A percentile compares a stretch with the other conserved stretches of the same genome.
Conservation (phyloP, 2,329 filamentous ascomycete genomes). For the Pseudofabraea citricarpa region DNA sequence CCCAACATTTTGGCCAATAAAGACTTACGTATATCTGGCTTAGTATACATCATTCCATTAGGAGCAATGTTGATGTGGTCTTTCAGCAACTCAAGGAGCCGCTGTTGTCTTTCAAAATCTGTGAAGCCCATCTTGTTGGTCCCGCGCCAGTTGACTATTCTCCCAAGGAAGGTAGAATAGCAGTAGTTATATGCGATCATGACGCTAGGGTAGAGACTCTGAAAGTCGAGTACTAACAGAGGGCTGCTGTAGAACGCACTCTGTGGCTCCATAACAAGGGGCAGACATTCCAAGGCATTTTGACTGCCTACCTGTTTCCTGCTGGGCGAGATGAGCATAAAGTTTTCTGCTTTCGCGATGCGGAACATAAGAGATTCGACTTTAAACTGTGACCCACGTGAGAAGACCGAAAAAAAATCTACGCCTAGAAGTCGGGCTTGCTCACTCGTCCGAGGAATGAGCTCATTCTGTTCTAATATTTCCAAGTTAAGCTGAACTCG, state of each 20-base stretch:
- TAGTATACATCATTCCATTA: conserved; percentile 95
- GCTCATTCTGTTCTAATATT: conserved; percentile 84
- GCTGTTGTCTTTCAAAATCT: conserved; percentile 73
- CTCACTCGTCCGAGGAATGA: conserved; percentile 85
- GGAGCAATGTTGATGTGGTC: conserved; percentile 89
- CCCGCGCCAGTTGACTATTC: conserved; percentile 83
- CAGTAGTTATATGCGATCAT: conserved; percentile 99
- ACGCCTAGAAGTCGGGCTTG: conserved; percentile 89
- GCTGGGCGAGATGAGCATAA: conserved; percentile 83
- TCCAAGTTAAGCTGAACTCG: conserved; percentile 81
- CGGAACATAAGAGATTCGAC: conserved; percentile 98
- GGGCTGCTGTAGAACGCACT: conserved; percentile 92
- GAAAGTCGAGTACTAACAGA: conserved; percentile 87
- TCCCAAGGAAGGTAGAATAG: conserved; percentile 92
- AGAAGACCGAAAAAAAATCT: conserved; percentile 96
- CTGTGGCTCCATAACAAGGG: conserved; percentile 95
- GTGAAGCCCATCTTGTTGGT: conserved; percentile 92
- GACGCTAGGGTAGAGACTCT: conserved; percentile 91
- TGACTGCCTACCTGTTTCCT: conserved; percentile 89
- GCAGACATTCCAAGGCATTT: conserved; percentile 90
- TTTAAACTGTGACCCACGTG: conserved; percentile 93
- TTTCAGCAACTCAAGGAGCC: conserved; percentile 71
- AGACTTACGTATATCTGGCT: conserved; percentile 79
- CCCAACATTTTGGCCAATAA: conserved; percentile 93
- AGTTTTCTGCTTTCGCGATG: conserved; percentile 95